Base-by-base conservation (phyloP, 2,329 filamentous ascomycete species). In the Talaromyces sp. region DNA sequence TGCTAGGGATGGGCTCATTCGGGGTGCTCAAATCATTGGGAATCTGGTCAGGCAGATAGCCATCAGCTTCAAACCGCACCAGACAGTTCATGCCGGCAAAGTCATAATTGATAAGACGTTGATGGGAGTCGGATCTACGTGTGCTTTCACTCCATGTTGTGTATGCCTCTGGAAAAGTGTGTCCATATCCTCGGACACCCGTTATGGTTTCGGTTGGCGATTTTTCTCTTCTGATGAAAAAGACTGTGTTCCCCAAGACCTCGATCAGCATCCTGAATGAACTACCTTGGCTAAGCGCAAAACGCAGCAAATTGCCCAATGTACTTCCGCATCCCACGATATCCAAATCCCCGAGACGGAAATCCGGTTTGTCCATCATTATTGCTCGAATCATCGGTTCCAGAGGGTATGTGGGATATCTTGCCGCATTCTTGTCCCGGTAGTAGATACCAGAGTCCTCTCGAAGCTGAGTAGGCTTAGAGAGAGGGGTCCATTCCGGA, bases 161-260 rank as follows among this genome's bases (percentile, higher is more conserved):
- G 66, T 89, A 86, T 0, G 78, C 77, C 54, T 89, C 85, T 0
- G 85, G 85, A 64, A 91, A 90, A 0, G 83, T 80, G 65, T 90
- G 86, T 0, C 87, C 87, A 65, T 79, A 89, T 0, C 88, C 88
- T 17, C 65, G 65, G 0, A 90, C 73, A n/a, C 77, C 77, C 0
- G 73, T 64, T 5, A 90, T 85, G 0, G 77, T 67, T 64, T 88
- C 84, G 0, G 70, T 81, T 0, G 86, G 85, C 0, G 82, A 80
- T 51, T 83, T 85, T 65, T 88, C 86, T 24, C 83, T 79, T 0
- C 87, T 83, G 12, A 87, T 70, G 54, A 91, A 80, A 71, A 90
- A 87, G 0, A 88, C 78, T 0, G 84, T 85, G 1, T 79, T 75
- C 1, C 79, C 80, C 1, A 89, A 71, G 0, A 76, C 69, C 62